Conservation (phyloP, 805 yeast genomes). For the Candida ulmi region DNA sequence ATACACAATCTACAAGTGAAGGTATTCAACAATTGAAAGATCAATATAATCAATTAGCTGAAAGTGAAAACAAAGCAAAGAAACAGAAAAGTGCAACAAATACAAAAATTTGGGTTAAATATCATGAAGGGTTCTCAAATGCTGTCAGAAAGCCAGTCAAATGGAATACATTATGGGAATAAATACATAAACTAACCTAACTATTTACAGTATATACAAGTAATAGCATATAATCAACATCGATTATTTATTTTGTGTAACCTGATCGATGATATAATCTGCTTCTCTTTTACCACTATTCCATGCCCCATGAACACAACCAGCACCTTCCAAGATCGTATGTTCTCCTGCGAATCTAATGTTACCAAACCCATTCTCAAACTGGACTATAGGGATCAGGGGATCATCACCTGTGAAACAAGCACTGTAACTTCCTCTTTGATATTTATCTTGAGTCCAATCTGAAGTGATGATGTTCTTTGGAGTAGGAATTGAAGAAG, state of each 20-base stretch:
- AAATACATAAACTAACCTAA: no score
- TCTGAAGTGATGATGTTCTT: constrained; percentile 44
- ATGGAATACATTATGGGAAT: constrained; percentile 64
- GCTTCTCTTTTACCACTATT: constrained; percentile 64
- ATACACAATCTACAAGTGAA: constrained; percentile 5
- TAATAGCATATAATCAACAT: background rate
- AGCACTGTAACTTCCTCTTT: constrained; percentile 80
- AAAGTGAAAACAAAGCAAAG: constrained; percentile 23
- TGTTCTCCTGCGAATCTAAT: constrained; percentile 91
- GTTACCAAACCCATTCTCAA: constrained; percentile 50
- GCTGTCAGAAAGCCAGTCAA: constrained; percentile 82
- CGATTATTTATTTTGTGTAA: no score
- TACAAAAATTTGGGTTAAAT: constrained; percentile 74
- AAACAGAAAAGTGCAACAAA: constrained; percentile 16
- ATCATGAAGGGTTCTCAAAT: constrained; percentile 85
- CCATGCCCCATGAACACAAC: constrained; percentile 92
- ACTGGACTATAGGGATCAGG: constrained; percentile 51
- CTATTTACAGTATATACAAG: no score
- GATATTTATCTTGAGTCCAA: constrained; percentile 79
- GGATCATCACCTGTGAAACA: constrained; percentile 68
- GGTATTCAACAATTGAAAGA: constrained; percentile 29
- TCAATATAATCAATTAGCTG: constrained; percentile 33
- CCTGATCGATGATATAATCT: constrained; percentile 24
- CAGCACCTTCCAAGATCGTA: constrained; percentile 79
- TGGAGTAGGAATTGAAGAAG: constrained; percentile 29